Percentiles rank a stretch among this genome's conserved stretches.
These are phyloP conservation scores for Cladosporium sp. DNA, from an alignment of 2,329 filamentous ascomycete genomes.

Conservation along the genomic window DNA sequence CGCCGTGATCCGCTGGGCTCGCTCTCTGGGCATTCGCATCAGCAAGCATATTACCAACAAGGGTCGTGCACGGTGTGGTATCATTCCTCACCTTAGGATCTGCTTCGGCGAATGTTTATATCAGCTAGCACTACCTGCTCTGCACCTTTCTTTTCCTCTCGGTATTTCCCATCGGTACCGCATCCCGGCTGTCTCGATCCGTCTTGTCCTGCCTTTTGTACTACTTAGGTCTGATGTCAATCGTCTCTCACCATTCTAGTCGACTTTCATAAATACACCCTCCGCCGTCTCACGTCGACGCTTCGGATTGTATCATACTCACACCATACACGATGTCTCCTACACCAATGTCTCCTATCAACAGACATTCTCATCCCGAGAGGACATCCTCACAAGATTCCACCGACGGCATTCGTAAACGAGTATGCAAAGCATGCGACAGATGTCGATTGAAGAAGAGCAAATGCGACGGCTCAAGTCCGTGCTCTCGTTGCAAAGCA, in stretches of 20 bases:
- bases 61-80: slow-evolving; percentile 1
- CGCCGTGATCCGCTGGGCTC: slow-evolving; percentile 11
- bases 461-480: slow-evolving; percentile 62
- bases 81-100: slow-evolving; percentile 1
- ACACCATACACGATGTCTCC: slow-evolving; percentile 7
- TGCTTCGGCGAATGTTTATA: slow-evolving; percentile 13
- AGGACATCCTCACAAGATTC: slow-evolving; percentile 24
- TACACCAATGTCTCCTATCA: slow-evolving; percentile 18
- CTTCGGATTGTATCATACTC: neutral
- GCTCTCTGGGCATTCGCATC: slow-evolving; percentile 12
- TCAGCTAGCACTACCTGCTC: slow-evolving; percentile 5
- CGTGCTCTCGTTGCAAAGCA: slow-evolving; percentile 58
- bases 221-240: slow-evolving; percentile 10
- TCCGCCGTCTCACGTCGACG: neutral
- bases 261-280: neutral
- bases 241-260: slow-evolving; percentile 1
- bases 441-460: slow-evolving; percentile 63
- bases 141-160: neutral
- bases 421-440: slow-evolving; percentile 65
- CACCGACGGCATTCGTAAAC: slow-evolving; percentile 44
- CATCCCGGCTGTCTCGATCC: slow-evolving; percentile 7
- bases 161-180: slow-evolving; percentile 9
- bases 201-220: slow-evolving; percentile 2
- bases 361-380: slow-evolving; percentile 21
- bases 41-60: slow-evolving; percentile 12